These are phyloP conservation scores for Hortaea sp. DNA, from an alignment of 2,329 filamentous ascomycete species.

Conservation along the genomic window DNA sequence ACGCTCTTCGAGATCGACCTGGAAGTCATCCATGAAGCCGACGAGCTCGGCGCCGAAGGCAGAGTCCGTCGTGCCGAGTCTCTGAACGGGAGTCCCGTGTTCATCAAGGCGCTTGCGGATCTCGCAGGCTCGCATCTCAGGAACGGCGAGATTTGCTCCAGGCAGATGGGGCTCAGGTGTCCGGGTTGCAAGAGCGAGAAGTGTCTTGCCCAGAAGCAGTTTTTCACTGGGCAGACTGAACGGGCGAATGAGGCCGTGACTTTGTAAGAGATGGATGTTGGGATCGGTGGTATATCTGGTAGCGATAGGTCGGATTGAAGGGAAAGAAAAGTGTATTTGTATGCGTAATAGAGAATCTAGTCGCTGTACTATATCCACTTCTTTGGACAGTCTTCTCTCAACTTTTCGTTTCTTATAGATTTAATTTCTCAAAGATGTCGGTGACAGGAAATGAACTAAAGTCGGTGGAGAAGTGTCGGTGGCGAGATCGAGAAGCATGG, in stretches of 20 bases:
- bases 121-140: constrained; percentile 72
- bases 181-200: constrained; percentile 86
- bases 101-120: constrained; percentile 82
- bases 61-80: constrained; percentile 78
- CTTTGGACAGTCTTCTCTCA: too few relatives aligned
- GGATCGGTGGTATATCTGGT: too few relatives aligned
- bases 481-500: too few relatives aligned
- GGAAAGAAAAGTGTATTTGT: too few relatives aligned
- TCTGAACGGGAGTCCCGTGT: constrained; percentile 80
- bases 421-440: too few relatives aligned
- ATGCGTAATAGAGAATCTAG: too few relatives aligned
- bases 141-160: constrained; percentile 60
- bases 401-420: too few relatives aligned
- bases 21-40: constrained; percentile 85
- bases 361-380: too few relatives aligned
- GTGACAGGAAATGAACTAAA: too few relatives aligned
- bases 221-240: constrained; percentile 39
- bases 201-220: constrained; percentile 67
- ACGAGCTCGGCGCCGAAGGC: constrained; percentile 55
- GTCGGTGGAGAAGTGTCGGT: too few relatives aligned
- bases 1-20: constrained; percentile 89
- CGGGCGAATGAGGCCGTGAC: constrained; percentile 20
- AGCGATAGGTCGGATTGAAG: too few relatives aligned
- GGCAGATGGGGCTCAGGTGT: constrained; percentile 83
- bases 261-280: constrained; percentile 7